Percentiles rank a stretch among this genome's conserved stretches.
Evolutionary conservation across 2,329 filamentous ascomycete genomes (phyloP).

Genomic region (Aspergillus fischeri): DNA sequence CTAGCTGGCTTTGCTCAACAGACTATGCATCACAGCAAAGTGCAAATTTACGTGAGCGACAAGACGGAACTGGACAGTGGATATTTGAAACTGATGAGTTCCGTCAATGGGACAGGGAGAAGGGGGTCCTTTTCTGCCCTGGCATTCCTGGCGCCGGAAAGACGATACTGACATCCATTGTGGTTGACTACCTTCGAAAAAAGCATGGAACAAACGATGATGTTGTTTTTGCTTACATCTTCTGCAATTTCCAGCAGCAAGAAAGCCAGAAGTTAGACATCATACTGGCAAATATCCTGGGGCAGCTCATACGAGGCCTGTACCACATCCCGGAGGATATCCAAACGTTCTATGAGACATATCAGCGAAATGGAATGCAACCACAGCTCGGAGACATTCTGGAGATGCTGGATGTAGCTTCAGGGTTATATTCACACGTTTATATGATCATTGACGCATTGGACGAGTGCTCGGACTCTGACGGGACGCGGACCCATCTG

Average conservation of each 20-base stretch:
- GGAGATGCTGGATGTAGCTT: neutral
- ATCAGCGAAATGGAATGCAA: neutral
- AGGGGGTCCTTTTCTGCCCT: neutral
- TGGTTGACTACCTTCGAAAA: neutral
- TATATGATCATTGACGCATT: neutral
- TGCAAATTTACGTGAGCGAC: neutral
- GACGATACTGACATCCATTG: neutral
- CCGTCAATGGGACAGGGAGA: neutral
- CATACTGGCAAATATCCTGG: neutral
- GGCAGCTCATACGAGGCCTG: neutral
- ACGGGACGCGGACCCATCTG: neutral
- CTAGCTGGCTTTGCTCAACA: neutral
- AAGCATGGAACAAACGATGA: neutral
- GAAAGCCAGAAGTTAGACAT: neutral
- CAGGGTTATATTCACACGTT: neutral
- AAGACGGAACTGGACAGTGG: neutral
- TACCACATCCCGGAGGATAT: neutral
- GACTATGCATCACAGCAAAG: neutral
- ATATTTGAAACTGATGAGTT: neutral
- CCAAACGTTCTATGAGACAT: neutral
- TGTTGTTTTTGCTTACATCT: neutral
- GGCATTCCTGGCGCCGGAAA: neutral
- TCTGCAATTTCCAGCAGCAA: neutral
- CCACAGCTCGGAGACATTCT: neutral
- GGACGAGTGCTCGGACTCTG: neutral